Evolutionary conservation across 2,329 filamentous ascomycete species (phyloP), one percentile per base, ranked within the genome.

Genomic region (Fusarium albosuccineum): DNA sequence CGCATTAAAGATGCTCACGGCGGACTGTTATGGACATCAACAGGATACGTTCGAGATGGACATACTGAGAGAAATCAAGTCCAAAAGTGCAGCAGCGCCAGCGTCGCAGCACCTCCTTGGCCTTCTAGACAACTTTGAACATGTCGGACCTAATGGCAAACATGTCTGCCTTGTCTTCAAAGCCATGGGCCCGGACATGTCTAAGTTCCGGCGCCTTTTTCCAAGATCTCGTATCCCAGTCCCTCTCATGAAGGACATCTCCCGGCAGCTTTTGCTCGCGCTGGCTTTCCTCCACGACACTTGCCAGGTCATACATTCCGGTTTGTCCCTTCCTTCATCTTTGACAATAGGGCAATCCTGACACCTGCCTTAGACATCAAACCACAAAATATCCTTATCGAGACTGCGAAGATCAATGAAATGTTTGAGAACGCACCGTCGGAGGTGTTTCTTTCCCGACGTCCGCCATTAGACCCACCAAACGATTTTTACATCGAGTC

Each of bases 161-260:
- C 76, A 78, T 54, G 54, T 71, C 14, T 78, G 74, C 40, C 66
- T 76, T 3, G 71, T 77, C 11, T 73, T 73, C 16, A 68, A 76
- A 40, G 67, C 74, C n/a, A 76, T 75, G 74, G 76, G 74, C 1
- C 71, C 70, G 8, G 67, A 70, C 46, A 50, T 75, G 55, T 55
- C 60, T 5, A 51, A 58, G 6, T 70, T 56, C 37, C 56, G 64
- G n/a, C 45, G 54, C 2, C 56, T 68, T 5, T 73, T 67, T 22
- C 58, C 68, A 9, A 39, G 44, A 0, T 39, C 34, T 10, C 51
- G 56, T n/a, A 60, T 73, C 22, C 66, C 69, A 1, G 2, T 59
- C 1, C 59, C 51, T 10, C 11, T 67, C 1, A 52, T 73, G 13
- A 72, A 66, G 49, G 11, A 33, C 6, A 66, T 72, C 29, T 57